Evolutionary conservation across 306 rosid genomes (phyloP), one percentile per base, ranked within the genome.

Genomic region (Rosa chinensis): DNA sequence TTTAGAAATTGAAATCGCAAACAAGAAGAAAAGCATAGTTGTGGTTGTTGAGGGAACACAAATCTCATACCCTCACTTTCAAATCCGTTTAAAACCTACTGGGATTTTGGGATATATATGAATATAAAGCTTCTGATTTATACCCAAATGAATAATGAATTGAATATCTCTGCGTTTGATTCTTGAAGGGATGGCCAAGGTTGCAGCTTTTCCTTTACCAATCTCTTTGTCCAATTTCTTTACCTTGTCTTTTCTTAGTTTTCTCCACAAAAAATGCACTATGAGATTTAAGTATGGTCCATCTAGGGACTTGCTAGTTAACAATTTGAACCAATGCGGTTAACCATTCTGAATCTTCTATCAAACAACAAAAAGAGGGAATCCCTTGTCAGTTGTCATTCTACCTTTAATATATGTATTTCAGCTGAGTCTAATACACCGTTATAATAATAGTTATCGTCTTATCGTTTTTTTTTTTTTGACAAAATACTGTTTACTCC

Each of bases 21-120:
- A 63, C 68, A 6, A 14, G 44, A 14, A 64, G 70, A 64, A 63
- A 16, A 32, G 72, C 56, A 23, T 9, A 0, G 70, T 67, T 73
- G 50, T 56, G 80, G 80, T 35, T 49, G 66, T 68, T 58, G 80
- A 48, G 77, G 84, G 77, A 13, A 76, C 84, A 10, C 5, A 21
- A 17, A 40, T 10, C 32, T 48, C 43, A 17, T 67, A 8, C 53
- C 28, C 18, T 68, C 81, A 28, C 75, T 69, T 53, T 78, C 81
- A 43, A 42, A 39, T 10, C 53, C 47, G 14, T 11, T 78, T 55
- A 8, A 39, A 3, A 73, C 18, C 21, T 20, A 20, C 37, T 55
- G 10, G 23, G 20, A 4, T 6, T 55, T 55, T 20, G 25, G 63
- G n/a, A 56, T 8, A 20, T 25, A 1, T 2, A 32, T 18, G 20